A percentile compares a stretch with the other conserved stretches of the same genome.
Evolutionary conservation across 2,329 filamentous ascomycete genomes (phyloP).

Genomic region (Apiospora kogelbergensis): DNA sequence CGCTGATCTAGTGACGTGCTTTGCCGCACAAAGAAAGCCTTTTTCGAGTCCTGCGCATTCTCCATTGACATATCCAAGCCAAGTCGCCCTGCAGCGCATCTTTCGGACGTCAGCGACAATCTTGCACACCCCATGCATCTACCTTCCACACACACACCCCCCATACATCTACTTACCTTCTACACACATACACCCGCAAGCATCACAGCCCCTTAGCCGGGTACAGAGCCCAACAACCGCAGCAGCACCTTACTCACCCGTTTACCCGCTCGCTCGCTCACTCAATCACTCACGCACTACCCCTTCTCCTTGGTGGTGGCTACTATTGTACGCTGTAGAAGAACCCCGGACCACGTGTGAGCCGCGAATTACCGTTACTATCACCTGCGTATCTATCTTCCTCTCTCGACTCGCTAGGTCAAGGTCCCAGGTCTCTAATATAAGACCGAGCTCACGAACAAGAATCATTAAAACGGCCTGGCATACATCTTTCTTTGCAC

Average conservation of each 20-base stretch:
- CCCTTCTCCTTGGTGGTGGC: not conserved
- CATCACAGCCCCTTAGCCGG: not conserved
- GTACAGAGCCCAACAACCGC: not conserved
- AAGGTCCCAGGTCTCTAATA: not conserved
- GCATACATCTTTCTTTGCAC: constrained; percentile 12
- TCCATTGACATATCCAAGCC: not conserved
- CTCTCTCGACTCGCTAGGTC: not conserved
- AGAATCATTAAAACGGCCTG: not conserved
- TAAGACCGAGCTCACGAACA: not conserved
- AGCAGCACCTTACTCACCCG: not conserved
- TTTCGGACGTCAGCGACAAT: not conserved
- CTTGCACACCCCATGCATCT: no score
- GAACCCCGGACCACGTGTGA: not conserved
- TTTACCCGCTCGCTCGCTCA: not conserved
- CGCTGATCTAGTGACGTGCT: not conserved
- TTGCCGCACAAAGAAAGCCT: not conserved
- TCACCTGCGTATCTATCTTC: not conserved
- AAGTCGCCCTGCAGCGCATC: not conserved
- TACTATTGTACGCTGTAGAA: not conserved
- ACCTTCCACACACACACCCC: no score
- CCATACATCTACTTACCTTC: not conserved
- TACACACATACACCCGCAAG: not conserved
- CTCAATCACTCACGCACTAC: not conserved
- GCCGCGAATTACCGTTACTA: constrained; percentile 2
- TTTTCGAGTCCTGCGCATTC: not conserved